Evolutionary conservation across 2,329 filamentous ascomycete species (phyloP), one percentile per base, ranked within the genome.

Genomic region (Bipolaris oryzae): DNA sequence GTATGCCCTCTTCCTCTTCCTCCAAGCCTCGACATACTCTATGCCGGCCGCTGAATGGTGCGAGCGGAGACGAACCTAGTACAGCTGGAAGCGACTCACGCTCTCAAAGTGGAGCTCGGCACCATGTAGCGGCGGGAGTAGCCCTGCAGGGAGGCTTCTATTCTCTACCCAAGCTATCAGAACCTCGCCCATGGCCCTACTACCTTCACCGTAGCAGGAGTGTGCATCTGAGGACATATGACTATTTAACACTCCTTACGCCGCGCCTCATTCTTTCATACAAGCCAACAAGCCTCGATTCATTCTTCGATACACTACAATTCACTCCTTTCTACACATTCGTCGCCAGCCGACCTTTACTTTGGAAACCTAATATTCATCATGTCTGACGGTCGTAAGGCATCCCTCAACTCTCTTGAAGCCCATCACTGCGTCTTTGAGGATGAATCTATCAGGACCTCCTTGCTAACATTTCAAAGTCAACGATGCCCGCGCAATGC

Each of bases 401-500:
- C 58, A 69, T 50, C 52, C 57, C 58, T 56, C 57, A 31, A 55
- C 53, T 47, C 25, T 39, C 37, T n/a, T 11, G 16, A 13, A 18
- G 2, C 25, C 31, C 43, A 34, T 21, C 28, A 51, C 41, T 56
- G 42, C 33, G 5, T 9, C 20, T 42, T 42, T n/a, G 2, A 13
- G 2, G n/a, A 9, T 7, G 18, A 4, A 16, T 25, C 37, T 21
- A 31, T 47, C 25, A 42, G 41, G 10, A 43, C 4, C 39, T 13
- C 18, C 25, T 9, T 42, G 28, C 58, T 71, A 58, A 70, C 45
- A 56, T 38, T 4, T 16, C 38, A 53, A 15, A 88, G 86, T 87
- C 65, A 88, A 88, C 69, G 81, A 87, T 70, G 84, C 84, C 56
- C 84, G 86, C 68, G 85, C 86, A 47, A 78, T 88, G 72, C 82